Evolutionary conservation across 345 rosid species (phyloP).

Genomic region (Physaria fendleri): DNA sequence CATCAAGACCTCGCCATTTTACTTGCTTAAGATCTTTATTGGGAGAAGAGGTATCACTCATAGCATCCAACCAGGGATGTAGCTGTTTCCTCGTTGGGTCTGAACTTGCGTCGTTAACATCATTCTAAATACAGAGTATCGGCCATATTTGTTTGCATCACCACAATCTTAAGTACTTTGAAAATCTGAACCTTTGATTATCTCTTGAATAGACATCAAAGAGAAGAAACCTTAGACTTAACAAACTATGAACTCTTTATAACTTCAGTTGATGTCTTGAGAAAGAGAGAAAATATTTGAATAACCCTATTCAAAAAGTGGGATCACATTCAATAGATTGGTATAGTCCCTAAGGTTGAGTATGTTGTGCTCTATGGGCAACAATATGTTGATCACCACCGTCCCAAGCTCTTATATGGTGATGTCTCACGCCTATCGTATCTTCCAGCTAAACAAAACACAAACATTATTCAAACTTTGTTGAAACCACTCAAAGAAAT

Average conservation of each 20-base stretch:
- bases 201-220: background rate
- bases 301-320: conserved; percentile 90
- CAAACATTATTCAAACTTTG: background rate
- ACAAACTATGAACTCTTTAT: no score
- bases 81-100: conserved; percentile 62
- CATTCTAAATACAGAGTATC: conserved; percentile 57
- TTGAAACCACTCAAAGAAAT: background rate
- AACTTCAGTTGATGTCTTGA: background rate
- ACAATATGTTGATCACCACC: conserved; percentile 54
- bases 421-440: conserved; percentile 50
- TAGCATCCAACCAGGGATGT: conserved; percentile 99
- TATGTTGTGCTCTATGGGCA: conserved; percentile 51
- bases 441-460: conserved; percentile 64
- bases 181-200: background rate
- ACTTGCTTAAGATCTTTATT: conserved; percentile 4
- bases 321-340: conserved; percentile 89
- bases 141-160: conserved; percentile 44
- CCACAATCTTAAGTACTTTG: background rate
- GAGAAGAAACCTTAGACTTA: background rate
- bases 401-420: conserved; percentile 66
- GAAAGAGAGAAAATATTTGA: background rate
- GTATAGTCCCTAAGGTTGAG: conserved; percentile 64
- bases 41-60: conserved; percentile 27
- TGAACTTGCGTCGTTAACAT: conserved; percentile 39
- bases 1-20: conserved; percentile 3